Evolutionary conservation across 805 yeast genomes (phyloP).

Genomic region (Yarrowia divulgata): DNA sequence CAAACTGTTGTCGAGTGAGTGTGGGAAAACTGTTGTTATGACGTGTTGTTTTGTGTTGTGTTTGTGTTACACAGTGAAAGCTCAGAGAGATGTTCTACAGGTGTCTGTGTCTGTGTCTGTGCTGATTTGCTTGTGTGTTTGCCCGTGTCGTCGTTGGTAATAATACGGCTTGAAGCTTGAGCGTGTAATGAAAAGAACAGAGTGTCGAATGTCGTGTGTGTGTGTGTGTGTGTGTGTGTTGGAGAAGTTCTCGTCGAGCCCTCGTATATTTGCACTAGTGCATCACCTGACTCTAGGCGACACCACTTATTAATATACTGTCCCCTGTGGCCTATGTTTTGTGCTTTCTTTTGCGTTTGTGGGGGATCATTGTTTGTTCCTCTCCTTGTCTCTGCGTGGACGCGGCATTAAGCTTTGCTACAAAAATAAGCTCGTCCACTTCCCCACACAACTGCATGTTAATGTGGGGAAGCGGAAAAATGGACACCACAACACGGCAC

Average conservation of each 20-base stretch:
- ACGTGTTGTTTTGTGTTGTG: background rate
- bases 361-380: conserved; percentile 27
- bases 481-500: background rate
- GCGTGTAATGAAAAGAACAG: background rate
- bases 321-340: background rate
- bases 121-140: background rate
- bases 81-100: background rate
- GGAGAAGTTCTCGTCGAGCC: conserved; percentile 6
- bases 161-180: background rate
- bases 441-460: conserved; percentile 39
- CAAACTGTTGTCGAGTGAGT: background rate
- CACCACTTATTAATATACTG: conserved; percentile 15
- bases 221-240: background rate
- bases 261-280: conserved; percentile 31
- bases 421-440: conserved; percentile 26
- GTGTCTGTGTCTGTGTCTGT: background rate
- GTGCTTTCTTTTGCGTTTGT: background rate
- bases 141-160: background rate
- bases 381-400: conserved; percentile 16
- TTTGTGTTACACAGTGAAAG: background rate
- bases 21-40: too few relatives aligned
- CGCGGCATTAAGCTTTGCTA: conserved; percentile 8
- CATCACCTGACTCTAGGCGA: conserved; percentile 33
- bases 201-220: background rate
- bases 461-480: conserved; percentile 33